phyloP scores from a whole-genome alignment of 148 eudicot genomes.

The Camellia sinensis region DNA sequence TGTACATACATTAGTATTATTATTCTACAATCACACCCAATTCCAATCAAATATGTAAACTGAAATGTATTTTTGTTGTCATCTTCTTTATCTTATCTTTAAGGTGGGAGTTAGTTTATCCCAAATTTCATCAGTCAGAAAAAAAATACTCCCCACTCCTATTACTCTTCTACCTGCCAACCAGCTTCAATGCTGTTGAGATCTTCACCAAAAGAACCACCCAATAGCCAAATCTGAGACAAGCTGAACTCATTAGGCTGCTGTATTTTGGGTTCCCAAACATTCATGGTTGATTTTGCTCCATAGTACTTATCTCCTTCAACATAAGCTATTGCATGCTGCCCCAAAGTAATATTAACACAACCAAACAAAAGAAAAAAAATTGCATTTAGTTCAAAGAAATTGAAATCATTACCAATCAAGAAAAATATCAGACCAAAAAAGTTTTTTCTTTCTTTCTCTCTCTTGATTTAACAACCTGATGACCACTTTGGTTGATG shows the following conservation, averaged over 20 bases:
- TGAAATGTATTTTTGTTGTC: too few species aligned
- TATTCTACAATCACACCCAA: conserved; percentile 12
- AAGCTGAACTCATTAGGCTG: conserved; percentile 94
- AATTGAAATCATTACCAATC: neutral
- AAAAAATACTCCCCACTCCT: neutral
- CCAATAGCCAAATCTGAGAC: conserved; percentile 90
- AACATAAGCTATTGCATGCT: conserved; percentile 99
- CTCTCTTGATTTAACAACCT: conserved; percentile 39
- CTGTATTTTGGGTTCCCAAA: conserved; percentile 94
- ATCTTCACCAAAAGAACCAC: conserved; percentile 96
- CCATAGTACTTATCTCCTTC: conserved; percentile 94
- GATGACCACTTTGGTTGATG: conserved; percentile 87
- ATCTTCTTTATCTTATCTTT: too few species aligned
- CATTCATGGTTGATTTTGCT: conserved; percentile 93
- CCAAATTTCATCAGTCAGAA: neutral
- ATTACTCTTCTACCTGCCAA: conserved; percentile 68
- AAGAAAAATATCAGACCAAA: neutral
- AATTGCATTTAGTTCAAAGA: neutral
- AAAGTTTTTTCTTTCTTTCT: neutral
- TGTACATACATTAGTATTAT: neutral
- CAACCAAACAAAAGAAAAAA: neutral
- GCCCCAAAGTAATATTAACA: conserved; percentile 1
- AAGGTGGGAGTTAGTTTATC: neutral
- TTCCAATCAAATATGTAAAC: too few species aligned
- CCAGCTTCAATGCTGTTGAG: conserved; percentile 99